phyloP scores from a whole-genome alignment of 1,139 yeast species.

The Nematodospora anomalae region DNA sequence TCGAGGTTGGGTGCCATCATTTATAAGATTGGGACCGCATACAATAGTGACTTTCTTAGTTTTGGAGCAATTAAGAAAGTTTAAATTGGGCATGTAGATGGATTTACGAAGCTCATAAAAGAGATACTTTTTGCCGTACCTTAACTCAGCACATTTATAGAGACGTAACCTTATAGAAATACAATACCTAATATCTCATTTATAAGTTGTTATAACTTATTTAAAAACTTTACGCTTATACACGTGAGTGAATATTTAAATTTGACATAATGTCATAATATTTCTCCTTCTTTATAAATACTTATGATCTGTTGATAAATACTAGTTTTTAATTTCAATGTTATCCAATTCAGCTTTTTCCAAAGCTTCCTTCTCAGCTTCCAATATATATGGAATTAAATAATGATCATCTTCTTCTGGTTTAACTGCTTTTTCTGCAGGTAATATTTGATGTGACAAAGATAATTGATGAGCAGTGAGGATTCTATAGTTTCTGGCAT shows the following conservation, averaged over 20 bases:
- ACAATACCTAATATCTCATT: no score
- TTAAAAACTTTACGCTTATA: no score
- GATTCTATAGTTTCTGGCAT: constrained; percentile 90
- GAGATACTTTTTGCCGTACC: no score
- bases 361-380: constrained; percentile 88
- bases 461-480: constrained; percentile 89
- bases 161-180: constrained; percentile 1
- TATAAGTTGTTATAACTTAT: no score
- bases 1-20: constrained; percentile 90
- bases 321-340: constrained; percentile 40
- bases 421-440: constrained; percentile 73
- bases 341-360: constrained; percentile 90
- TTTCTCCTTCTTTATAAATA: not conserved
- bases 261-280: not conserved
- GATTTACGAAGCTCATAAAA: constrained; percentile 1
- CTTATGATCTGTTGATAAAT: no score
- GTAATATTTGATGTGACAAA: constrained; percentile 80
- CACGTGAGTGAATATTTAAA: no score
- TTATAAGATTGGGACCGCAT: constrained; percentile 84
- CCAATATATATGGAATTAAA: constrained; percentile 84
- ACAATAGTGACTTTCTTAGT: constrained; percentile 84
- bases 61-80: constrained; percentile 71
- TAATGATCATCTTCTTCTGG: constrained; percentile 85
- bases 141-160: not conserved
- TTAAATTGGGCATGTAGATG: constrained; percentile 48